phyloP scores from a whole-genome alignment of 2,329 filamentous ascomycete species.

The Neonectria magnoliae region DNA sequence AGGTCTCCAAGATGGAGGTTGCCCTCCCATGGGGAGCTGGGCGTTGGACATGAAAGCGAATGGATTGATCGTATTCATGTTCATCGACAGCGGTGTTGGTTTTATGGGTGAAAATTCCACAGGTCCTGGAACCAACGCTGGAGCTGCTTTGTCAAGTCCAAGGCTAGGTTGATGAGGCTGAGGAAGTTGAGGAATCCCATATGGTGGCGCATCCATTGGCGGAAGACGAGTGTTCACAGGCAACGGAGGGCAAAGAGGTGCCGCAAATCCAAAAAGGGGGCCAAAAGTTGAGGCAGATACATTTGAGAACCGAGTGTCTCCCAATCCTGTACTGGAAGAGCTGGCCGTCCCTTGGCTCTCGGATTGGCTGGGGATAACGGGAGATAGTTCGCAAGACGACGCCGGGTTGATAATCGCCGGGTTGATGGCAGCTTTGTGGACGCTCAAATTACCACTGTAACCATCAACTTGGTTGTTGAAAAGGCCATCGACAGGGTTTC shows the following conservation, averaged over 20 bases:
- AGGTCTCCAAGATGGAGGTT: not conserved
- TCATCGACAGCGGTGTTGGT: not conserved
- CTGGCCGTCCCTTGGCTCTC: not conserved
- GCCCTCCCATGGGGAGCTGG: not conserved
- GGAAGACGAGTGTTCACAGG: not conserved
- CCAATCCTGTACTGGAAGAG: not conserved
- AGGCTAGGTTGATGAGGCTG: not conserved
- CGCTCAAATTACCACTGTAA: not conserved
- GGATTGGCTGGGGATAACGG: not conserved
- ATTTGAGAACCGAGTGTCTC: not conserved
- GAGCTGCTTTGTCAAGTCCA: not conserved
- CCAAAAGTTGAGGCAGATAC: constrained; percentile 7
- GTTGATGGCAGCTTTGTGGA: not conserved
- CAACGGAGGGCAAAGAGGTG: not conserved
- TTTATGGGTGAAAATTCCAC: not conserved
- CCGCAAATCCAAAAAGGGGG: constrained; percentile 17
- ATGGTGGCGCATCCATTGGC: not conserved
- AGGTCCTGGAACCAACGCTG: not conserved
- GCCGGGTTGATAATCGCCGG: not conserved
- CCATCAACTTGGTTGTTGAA: not conserved
- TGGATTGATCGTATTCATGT: not conserved
- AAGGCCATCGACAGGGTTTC: not conserved
- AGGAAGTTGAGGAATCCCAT: not conserved
- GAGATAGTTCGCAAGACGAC: not conserved
- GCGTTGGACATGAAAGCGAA: not conserved